phyloP scores from a whole-genome alignment of 108 stramenopile species.

The Thalassiosira profunda region DNA sequence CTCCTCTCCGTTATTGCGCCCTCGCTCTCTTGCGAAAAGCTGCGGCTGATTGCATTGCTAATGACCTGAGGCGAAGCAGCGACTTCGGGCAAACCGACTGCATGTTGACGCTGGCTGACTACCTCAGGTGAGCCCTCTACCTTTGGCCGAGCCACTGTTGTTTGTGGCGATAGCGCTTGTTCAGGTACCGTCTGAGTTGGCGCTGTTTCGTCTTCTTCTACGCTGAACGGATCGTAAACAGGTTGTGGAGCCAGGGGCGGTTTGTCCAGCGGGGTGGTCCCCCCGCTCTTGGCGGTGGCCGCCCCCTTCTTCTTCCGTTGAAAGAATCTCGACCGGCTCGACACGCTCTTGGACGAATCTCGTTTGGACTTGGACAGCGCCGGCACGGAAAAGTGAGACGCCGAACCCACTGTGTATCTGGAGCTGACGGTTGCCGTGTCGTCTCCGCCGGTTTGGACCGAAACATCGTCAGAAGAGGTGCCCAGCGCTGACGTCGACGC shows the following conservation, averaged over 20 bases:
- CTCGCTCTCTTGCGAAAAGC: constrained; percentile 38
- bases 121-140: too few relatives aligned
- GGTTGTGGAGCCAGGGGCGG: constrained; percentile 7
- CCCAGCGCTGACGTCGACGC: constrained; percentile 34
- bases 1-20: constrained; percentile 12
- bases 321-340: constrained; percentile 38
- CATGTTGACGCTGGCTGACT: too few relatives aligned
- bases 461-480: constrained; percentile 29
- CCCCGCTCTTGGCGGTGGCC: constrained; percentile 6
- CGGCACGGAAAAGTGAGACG: constrained; percentile 27
- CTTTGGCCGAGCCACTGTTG: too few relatives aligned
- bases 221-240: constrained; percentile 46
- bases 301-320: constrained; percentile 26
- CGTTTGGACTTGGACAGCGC: constrained; percentile 39
- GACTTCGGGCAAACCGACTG: too few relatives aligned
- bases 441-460: constrained; percentile 24
- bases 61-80: constrained; percentile 13
- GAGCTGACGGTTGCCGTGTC: constrained; percentile 31
- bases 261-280: constrained; percentile 14
- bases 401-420: constrained; percentile 17
- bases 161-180: too few relatives aligned
- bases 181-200: not conserved
- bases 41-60: constrained; percentile 12
- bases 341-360: constrained; percentile 18
- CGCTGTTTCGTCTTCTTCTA: constrained; percentile 14